Evolutionary conservation across 2,329 filamentous ascomycete genomes (phyloP).

Genomic region (Drechslerella stenobrocha): DNA sequence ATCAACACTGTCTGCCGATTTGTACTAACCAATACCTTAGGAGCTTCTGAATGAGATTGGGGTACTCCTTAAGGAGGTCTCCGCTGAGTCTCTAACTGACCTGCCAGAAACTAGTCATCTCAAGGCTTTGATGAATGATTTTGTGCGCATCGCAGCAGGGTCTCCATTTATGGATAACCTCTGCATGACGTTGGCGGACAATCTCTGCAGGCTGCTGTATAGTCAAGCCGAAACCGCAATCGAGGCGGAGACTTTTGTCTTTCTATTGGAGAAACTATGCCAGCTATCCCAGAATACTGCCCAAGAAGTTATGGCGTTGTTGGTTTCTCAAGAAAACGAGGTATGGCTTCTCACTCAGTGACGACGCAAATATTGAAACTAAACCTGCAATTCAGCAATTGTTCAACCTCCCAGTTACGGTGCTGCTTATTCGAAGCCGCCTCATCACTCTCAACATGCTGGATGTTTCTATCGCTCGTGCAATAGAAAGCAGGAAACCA

Average conservation of each 20-base stretch:
- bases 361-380: not conserved
- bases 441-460: slow-evolving; percentile 65
- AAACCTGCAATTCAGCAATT: slow-evolving; percentile 62
- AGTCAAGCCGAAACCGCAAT: slow-evolving; percentile 56
- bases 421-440: slow-evolving; percentile 64
- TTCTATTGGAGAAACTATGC: slow-evolving; percentile 66
- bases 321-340: slow-evolving; percentile 60
- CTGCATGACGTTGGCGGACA: slow-evolving; percentile 62
- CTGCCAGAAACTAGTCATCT: slow-evolving; percentile 36
- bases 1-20: too few relatives aligned
- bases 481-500: slow-evolving; percentile 50
- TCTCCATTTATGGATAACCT: slow-evolving; percentile 64
- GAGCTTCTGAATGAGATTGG: slow-evolving; percentile 32
- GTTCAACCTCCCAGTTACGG: slow-evolving; percentile 66
- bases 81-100: slow-evolving; percentile 25
- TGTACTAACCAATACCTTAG: slow-evolving; percentile 19
- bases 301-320: slow-evolving; percentile 58
- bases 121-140: slow-evolving; percentile 45
- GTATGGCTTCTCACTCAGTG: slow-evolving; percentile 37
- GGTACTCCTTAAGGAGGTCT: slow-evolving; percentile 31
- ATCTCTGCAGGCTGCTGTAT: slow-evolving; percentile 63
- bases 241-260: slow-evolving; percentile 67
- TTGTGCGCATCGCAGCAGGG: slow-evolving; percentile 33
- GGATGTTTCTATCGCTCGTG: slow-evolving; percentile 55
- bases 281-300: slow-evolving; percentile 64